Evolutionary conservation across 2,329 filamentous ascomycete genomes (phyloP).

Genomic region (Elsinoe ampelina): DNA sequence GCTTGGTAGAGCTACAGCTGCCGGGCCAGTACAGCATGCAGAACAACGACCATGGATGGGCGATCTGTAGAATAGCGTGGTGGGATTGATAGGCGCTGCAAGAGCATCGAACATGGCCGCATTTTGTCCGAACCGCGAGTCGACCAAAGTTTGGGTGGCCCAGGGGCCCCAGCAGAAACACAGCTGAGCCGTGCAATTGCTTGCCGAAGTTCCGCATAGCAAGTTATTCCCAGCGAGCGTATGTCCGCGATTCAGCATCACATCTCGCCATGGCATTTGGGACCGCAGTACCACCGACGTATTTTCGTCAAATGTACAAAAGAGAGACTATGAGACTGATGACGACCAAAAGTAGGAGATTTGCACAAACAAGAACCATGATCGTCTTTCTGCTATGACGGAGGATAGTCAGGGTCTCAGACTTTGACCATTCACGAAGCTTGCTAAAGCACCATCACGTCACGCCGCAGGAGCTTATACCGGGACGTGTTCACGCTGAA

Average conservation of each 20-base stretch:
- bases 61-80: not conserved
- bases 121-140: conserved; percentile 3
- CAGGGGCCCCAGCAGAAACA: not conserved
- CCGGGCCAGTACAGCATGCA: not conserved
- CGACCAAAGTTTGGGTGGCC: conserved; percentile 3
- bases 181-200: not conserved
- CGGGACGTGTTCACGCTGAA: not conserved
- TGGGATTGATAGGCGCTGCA: conserved; percentile 1
- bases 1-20: not conserved
- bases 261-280: not conserved
- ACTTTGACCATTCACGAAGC: conserved; percentile 5
- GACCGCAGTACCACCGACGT: conserved; percentile 2
- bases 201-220: conserved; percentile 2
- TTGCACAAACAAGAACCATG: conserved; percentile 8
- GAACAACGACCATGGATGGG: not conserved
- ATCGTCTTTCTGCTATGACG: conserved; percentile 9
- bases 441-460: conserved; percentile 4
- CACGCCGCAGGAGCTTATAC: conserved; percentile 6
- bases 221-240: conserved; percentile 12
- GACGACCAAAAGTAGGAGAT: conserved; percentile 2
- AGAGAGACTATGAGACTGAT: not conserved
- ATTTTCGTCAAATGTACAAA: conserved; percentile 11
- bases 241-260: conserved; percentile 3
- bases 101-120: not conserved
- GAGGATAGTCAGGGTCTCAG: conserved; percentile 9